phyloP scores from a whole-genome alignment of 176 grass and related monocot species.

The Carex kokanica region DNA sequence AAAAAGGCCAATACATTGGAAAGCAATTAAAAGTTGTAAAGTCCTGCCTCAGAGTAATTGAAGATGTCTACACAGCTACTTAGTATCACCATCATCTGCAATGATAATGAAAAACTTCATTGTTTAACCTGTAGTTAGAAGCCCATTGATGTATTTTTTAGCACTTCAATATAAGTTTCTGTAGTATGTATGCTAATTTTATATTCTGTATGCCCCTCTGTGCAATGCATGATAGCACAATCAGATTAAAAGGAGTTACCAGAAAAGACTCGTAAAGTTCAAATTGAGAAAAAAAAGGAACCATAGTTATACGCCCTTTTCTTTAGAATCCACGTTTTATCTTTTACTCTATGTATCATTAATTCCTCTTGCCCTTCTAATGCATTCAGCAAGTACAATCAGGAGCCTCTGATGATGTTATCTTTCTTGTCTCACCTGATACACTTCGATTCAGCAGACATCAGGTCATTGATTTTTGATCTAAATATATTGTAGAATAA shows the following conservation, averaged over 20 bases:
- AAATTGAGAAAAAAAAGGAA: not conserved
- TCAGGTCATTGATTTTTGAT: slow-evolving; percentile 47
- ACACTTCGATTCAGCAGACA: slow-evolving; percentile 49
- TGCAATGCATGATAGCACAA: not conserved
- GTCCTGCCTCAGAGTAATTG: not conserved
- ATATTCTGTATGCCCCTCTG: not conserved
- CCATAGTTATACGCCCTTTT: not conserved
- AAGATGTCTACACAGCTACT: not conserved
- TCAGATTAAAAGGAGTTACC: not conserved
- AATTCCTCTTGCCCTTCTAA: slow-evolving; percentile 12
- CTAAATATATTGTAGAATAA: not conserved
- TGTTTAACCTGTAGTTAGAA: not conserved
- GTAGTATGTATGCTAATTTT: not conserved
- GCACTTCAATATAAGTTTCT: not conserved
- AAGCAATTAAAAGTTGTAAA: not conserved
- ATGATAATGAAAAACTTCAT: not conserved
- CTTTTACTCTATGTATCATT: not conserved
- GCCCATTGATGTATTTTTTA: not conserved
- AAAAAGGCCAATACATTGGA: not conserved
- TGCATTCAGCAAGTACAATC: slow-evolving; percentile 54
- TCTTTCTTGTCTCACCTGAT: slow-evolving; percentile 77
- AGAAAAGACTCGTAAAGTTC: not conserved
- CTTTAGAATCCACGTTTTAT: not conserved
- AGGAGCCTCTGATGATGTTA: slow-evolving; percentile 51
- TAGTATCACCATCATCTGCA: not conserved